phyloP scores from a whole-genome alignment of 2,329 filamentous ascomycete species.

The Cladosporium sp. region DNA sequence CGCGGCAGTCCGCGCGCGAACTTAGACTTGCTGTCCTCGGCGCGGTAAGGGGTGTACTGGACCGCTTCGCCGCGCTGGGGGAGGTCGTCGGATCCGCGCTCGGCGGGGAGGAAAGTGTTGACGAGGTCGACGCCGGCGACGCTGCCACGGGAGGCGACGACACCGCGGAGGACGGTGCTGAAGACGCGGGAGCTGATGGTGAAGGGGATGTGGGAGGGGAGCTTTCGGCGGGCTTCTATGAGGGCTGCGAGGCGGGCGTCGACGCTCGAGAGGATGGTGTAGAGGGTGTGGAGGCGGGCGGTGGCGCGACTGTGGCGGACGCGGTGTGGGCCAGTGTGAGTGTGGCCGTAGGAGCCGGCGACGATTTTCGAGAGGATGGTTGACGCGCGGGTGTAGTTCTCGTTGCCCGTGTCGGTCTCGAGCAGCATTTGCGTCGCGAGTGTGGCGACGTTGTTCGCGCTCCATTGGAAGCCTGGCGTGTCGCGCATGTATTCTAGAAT shows the following conservation, averaged over 20 bases:
- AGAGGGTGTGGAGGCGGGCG: constrained; percentile 20
- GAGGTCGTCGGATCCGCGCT: not conserved
- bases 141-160: constrained; percentile 46
- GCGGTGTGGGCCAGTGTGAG: constrained; percentile 23
- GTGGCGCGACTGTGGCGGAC: not conserved
- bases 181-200: constrained; percentile 29
- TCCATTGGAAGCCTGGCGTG: constrained; percentile 10
- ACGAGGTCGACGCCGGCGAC: constrained; percentile 43
- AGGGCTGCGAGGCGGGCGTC: not conserved
- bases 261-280: constrained; percentile 4
- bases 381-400: not conserved
- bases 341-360: not conserved
- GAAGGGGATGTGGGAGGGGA: not conserved
- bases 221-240: not conserved
- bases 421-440: not conserved
- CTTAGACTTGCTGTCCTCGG: not conserved
- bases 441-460: constrained; percentile 18
- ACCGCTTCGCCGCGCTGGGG: not conserved
- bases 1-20: not conserved
- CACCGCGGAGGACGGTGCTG: constrained; percentile 48
- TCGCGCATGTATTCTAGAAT: constrained; percentile 28
- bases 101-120: constrained; percentile 26
- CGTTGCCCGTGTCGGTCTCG: not conserved
- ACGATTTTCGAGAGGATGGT: not conserved
- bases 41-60: not conserved